Percentiles rank a stretch among this genome's conserved stretches.
These are phyloP conservation scores for Alternaria alternata DNA, from an alignment of 2,329 filamentous ascomycete genomes.

Conservation along the genomic window DNA sequence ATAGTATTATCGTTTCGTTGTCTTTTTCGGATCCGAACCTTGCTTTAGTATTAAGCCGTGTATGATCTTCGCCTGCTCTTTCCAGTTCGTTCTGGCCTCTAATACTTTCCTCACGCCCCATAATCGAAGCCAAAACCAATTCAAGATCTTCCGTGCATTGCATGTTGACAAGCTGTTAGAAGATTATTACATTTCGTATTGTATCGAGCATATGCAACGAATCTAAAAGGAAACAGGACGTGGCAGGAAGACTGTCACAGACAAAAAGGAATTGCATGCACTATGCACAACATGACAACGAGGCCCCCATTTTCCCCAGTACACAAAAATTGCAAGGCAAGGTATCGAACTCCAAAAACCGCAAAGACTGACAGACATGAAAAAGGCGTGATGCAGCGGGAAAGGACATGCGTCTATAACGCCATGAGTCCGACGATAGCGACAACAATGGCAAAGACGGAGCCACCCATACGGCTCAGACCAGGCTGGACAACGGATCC, in stretches of 20 bases:
- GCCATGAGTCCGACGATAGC: conserved; percentile 44
- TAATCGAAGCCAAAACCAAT: background rate
- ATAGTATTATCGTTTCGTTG: background rate
- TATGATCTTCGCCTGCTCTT: too few relatives aligned
- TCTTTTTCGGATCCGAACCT: background rate
- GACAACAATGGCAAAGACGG: conserved; percentile 43
- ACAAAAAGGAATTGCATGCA: background rate
- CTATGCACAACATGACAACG: background rate
- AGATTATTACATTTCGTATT: background rate
- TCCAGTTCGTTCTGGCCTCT: too few relatives aligned
- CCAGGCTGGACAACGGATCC: conserved; percentile 34
- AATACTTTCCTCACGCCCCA: background rate
- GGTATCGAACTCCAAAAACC: conserved; percentile 1
- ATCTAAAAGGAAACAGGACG: background rate
- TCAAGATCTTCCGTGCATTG: too few relatives aligned
- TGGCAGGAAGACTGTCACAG: background rate
- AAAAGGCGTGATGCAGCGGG: background rate
- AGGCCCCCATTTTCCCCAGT: background rate
- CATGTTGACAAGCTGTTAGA: background rate
- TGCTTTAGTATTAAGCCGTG: too few relatives aligned
- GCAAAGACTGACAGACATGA: background rate
- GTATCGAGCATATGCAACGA: background rate
- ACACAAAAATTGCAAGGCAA: background rate
- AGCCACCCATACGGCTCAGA: conserved; percentile 42
- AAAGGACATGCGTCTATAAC: conserved; percentile 25